Evolutionary conservation across 1,284 basidiomycete genomes (phyloP), one percentile per base, ranked within the genome.

Genomic region (Irpex lacteus): DNA sequence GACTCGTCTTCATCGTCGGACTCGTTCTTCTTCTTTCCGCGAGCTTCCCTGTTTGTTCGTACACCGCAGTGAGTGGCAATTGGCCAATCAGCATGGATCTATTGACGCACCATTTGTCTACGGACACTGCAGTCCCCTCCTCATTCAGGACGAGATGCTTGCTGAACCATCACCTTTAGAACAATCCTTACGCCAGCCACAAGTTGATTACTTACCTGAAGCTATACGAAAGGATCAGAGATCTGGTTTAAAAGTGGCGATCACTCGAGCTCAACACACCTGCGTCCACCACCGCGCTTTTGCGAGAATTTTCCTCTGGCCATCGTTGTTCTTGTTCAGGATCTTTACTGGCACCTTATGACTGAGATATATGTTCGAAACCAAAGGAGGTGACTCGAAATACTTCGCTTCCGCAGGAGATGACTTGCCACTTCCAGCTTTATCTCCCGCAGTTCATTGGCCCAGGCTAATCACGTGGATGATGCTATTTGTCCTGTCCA

Each of bases 241-340:
- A n/a, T 19, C 55, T 32, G n/a, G 21, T 18, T 34, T 40, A 49
- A 58, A 34, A 34, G 62, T 59, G 19, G 49, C 32, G 59, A 32
- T 62, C 55, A 21, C 47, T 34, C 34, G 44, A 47, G 47, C 32
- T 37, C 26, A 13, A 69, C 71, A 60, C 68, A 76, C 73, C 68
- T 73, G 68, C 94, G 86, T 62, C 94, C 94, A 55, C 94, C 94
- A 66, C 94, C 94, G 60, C 94, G 91, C 72, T 90, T 90, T 66
- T 87, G 82, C 83, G 95, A 95, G 81, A 87, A 94, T 78, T 92
- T 94, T 66, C 90, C 73, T 67, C 73, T 65, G 58, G 70, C 73
- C 73, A 74, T 74, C 36, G 53, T 44, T 34, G 15, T 53, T 60
- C 59, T 37, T 40, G 40, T 49, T 40, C 60, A 56, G 56, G 38